These are phyloP conservation scores for Rhizophlyctis rosea DNA, from an alignment of 192 early-diverging fungal species.

Conservation along the genomic window DNA sequence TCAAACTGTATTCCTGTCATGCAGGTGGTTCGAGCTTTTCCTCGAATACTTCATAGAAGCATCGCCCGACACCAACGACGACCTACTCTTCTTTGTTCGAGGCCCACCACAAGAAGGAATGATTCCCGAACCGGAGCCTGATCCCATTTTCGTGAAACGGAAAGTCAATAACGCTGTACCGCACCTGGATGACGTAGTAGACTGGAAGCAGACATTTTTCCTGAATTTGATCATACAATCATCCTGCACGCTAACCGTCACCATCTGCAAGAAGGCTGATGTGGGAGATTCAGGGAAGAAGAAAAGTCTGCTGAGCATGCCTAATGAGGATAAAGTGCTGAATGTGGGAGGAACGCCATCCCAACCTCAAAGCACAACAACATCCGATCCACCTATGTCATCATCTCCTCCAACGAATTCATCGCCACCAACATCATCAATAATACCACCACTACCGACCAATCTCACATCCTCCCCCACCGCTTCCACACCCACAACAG, in stretches of 20 bases:
- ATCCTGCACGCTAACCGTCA: conserved; percentile 86
- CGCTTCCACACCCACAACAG: neutral
- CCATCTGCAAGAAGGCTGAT: conserved; percentile 61
- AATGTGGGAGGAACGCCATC: neutral
- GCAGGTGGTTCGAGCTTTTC: conserved; percentile 60
- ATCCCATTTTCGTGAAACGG: conserved; percentile 82
- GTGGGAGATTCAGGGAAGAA: neutral
- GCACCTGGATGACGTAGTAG: conserved; percentile 63
- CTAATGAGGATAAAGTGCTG: neutral
- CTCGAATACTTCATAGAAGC: conserved; percentile 74
- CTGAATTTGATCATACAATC: conserved; percentile 89
- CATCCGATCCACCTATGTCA: neutral
- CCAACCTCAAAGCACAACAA: neutral
- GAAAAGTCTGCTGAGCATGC: conserved; percentile 20
- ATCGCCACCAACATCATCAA: neutral
- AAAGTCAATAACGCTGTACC: conserved; percentile 67
- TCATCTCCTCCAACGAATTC: too few species aligned
- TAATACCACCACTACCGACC: neutral
- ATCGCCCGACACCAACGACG: conserved; percentile 67
- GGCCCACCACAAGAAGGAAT: conserved; percentile 1
- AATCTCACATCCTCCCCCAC: neutral
- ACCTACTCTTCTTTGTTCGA: conserved; percentile 85
- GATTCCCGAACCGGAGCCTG: conserved; percentile 39
- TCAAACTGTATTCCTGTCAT: conserved; percentile 9
- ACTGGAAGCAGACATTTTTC: conserved; percentile 91